A percentile compares a stretch with the other conserved stretches of the same genome.
Evolutionary conservation across 495 filamentous ascomycete genomes (phyloP).

Genomic region (Penicillium verhagenii): DNA sequence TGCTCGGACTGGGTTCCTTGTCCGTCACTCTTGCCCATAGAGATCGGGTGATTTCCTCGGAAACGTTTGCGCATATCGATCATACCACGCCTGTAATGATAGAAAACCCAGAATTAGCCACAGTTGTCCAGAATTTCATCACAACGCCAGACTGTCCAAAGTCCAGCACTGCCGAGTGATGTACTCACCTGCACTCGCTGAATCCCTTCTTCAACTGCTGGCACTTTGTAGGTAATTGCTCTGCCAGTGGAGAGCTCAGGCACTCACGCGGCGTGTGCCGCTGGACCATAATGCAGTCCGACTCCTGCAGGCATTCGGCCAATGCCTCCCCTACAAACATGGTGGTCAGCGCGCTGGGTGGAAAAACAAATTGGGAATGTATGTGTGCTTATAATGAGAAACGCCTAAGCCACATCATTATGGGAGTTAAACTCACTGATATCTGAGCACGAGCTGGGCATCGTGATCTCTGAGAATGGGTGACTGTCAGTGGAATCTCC

Average conservation of each 20-base stretch:
- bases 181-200: slow-evolving; percentile 77
- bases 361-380: neutral
- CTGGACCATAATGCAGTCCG: slow-evolving; percentile 90
- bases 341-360: slow-evolving; percentile 9
- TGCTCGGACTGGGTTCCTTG: slow-evolving; percentile 48
- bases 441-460: slow-evolving; percentile 96
- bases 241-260: slow-evolving; percentile 71
- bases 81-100: slow-evolving; percentile 64
- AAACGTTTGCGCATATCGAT: slow-evolving; percentile 99
- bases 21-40: slow-evolving; percentile 55
- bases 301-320: slow-evolving; percentile 90
- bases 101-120: slow-evolving; percentile 13
- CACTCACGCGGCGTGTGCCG: slow-evolving; percentile 86
- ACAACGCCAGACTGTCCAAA: too few relatives aligned
- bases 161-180: neutral
- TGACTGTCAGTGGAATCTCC: neutral
- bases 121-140: too few relatives aligned
- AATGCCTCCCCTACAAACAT: slow-evolving; percentile 67
- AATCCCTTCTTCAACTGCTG: slow-evolving; percentile 92
- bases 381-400: neutral
- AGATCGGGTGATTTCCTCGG: slow-evolving; percentile 87
- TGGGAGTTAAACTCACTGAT: slow-evolving; percentile 63
- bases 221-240: slow-evolving; percentile 79
- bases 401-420: too few relatives aligned
- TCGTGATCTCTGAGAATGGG: slow-evolving; percentile 40